phyloP scores from a whole-genome alignment of 163 green algal genomes.

The Chlamydomonas reinhardtii region DNA sequence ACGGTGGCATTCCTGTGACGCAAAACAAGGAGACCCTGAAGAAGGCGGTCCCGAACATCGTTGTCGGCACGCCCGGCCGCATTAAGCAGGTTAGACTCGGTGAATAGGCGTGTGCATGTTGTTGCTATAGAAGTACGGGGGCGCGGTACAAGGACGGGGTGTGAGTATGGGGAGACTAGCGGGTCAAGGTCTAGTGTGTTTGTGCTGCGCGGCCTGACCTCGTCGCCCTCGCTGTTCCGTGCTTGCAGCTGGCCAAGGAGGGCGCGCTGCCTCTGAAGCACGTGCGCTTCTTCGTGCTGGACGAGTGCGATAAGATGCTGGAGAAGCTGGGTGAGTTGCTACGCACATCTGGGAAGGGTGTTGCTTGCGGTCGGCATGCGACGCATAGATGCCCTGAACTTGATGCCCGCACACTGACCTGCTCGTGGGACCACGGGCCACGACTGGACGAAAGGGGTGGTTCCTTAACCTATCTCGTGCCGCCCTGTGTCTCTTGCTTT shows the following conservation, averaged over 20 bases:
- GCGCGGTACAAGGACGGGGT: no score
- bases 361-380: background rate
- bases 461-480: no score
- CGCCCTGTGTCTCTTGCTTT: no score
- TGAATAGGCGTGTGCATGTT: no score
- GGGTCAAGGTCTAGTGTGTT: no score
- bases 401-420: no score
- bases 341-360: background rate
- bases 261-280: constrained; percentile 87
- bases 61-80: constrained; percentile 97
- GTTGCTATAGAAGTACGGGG: background rate
- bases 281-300: constrained; percentile 96
- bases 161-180: no score
- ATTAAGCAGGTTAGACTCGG: constrained; percentile 88
- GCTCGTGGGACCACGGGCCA: no score
- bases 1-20: constrained; percentile 86
- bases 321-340: constrained; percentile 82
- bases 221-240: no score
- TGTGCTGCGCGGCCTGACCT: no score
- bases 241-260: constrained; percentile 84
- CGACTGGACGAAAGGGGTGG: no score
- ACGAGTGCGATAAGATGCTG: constrained; percentile 99
- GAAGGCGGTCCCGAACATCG: constrained; percentile 90
- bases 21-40: constrained; percentile 91
- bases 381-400: no score